These are phyloP conservation scores for Gamarada debralockiae DNA, from an alignment of 495 filamentous ascomycete genomes.

Conservation along the genomic window DNA sequence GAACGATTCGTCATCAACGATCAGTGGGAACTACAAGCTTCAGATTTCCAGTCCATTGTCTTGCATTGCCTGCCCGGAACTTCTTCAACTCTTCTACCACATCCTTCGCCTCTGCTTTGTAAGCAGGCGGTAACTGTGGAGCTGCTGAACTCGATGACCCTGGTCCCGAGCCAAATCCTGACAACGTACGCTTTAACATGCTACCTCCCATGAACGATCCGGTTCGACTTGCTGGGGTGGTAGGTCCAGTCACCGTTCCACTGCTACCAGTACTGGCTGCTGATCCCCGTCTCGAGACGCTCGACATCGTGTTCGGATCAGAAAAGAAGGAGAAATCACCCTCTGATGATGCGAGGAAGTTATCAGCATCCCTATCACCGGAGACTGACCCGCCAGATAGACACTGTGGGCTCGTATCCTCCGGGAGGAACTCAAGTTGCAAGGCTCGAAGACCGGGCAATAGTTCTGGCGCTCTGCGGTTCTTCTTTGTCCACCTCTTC, in stretches of 20 bases:
- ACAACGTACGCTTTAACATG: too few species aligned
- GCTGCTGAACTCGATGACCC: too few species aligned
- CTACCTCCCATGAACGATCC: too few species aligned
- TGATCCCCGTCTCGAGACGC: neutral
- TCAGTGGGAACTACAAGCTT: constrained; percentile 11
- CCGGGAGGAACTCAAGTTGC: constrained; percentile 14
- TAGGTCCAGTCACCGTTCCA: neutral
- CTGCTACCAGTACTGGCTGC: too few species aligned
- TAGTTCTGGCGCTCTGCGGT: constrained; percentile 10
- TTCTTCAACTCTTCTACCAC: constrained; percentile 8
- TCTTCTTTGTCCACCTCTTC: neutral
- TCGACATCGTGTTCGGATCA: neutral
- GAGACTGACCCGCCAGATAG: neutral
- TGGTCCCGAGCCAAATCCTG: too few species aligned
- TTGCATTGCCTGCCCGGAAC: neutral
- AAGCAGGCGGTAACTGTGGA: too few species aligned
- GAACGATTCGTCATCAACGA: too few species aligned
- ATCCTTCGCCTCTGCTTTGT: too few species aligned
- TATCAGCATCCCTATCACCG: constrained; percentile 19
- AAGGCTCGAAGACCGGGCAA: constrained; percentile 15
- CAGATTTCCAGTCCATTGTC: constrained; percentile 18
- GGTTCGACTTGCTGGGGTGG: too few species aligned
- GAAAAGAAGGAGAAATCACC: constrained; percentile 25
- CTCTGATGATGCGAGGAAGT: neutral
- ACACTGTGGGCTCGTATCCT: neutral